Evolutionary conservation across 495 filamentous ascomycete species (phyloP).

Genomic region (Aspergillus mulundensis): DNA sequence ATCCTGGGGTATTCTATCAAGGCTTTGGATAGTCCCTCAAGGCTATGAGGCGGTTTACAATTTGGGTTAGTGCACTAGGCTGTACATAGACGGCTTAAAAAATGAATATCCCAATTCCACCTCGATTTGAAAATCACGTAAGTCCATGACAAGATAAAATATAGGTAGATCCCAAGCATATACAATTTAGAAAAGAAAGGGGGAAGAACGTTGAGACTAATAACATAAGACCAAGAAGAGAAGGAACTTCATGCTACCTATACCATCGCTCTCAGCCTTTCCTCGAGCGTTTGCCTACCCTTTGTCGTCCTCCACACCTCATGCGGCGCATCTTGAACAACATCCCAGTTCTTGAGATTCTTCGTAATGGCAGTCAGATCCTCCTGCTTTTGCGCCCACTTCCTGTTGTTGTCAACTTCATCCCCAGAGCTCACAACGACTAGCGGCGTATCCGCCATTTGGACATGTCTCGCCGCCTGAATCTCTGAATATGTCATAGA

Average conservation of each 20-base stretch:
- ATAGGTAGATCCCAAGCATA: neutral
- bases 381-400: constrained; percentile 77
- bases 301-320: constrained; percentile 71
- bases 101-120: neutral
- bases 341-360: constrained; percentile 78
- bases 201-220: neutral
- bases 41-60: neutral
- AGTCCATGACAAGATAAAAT: neutral
- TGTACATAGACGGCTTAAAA: neutral
- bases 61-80: neutral
- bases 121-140: neutral
- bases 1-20: neutral
- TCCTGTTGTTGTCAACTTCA: constrained; percentile 48
- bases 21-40: neutral
- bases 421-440: constrained; percentile 79
- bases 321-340: constrained; percentile 80
- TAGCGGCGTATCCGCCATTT: constrained; percentile 66
- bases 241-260: constrained; percentile 16
- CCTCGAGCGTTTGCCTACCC: constrained; percentile 67
- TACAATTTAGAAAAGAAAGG: neutral
- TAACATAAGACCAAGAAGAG: neutral
- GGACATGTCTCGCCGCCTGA: constrained; percentile 67
- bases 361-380: constrained; percentile 75
- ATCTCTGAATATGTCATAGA: constrained; percentile 80
- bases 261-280: constrained; percentile 60